Percentiles rank a stretch among this genome's conserved stretches.
Conservation (phyloP, 257 asterid genomes). For the Orobanche coerulescens region DNA sequence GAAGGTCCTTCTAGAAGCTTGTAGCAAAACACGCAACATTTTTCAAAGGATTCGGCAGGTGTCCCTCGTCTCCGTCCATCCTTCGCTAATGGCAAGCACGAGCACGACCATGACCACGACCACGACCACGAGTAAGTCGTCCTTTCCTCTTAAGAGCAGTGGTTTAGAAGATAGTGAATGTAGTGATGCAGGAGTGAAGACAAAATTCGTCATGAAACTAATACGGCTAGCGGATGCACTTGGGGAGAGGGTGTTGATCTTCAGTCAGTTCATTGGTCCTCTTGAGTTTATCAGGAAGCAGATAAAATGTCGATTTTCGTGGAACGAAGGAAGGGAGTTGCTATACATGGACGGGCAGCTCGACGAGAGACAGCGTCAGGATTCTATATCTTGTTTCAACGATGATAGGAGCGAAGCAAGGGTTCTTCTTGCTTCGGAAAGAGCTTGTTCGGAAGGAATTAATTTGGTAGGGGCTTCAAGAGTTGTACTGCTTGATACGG, state of each 20-base stretch:
- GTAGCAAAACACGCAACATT: not conserved
- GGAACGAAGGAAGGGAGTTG: constrained; percentile 41
- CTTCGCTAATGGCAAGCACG: constrained; percentile 30
- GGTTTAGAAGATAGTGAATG: constrained; percentile 23
- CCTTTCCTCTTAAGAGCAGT: not conserved
- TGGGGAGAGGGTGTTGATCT: constrained; percentile 54
- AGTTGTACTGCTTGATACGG: constrained; percentile 44
- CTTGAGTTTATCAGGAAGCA: constrained; percentile 32
- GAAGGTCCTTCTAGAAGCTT: constrained; percentile 27
- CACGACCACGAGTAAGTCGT: not conserved
- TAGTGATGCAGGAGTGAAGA: constrained; percentile 48
- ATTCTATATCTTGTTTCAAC: constrained; percentile 35
- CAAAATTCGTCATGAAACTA: constrained; percentile 41
- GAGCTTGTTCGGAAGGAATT: constrained; percentile 59
- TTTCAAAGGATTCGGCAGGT: constrained; percentile 29
- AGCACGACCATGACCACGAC: too few species aligned
- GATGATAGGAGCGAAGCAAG: constrained; percentile 37
- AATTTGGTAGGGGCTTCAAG: constrained; percentile 52
- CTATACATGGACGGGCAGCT: constrained; percentile 47
- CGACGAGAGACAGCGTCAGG: constrained; percentile 32
- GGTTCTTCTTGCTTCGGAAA: constrained; percentile 50
- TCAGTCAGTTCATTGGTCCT: constrained; percentile 44
- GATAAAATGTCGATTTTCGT: constrained; percentile 22
- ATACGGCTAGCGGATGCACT: constrained; percentile 33
- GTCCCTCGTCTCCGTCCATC: constrained; percentile 63